Evolutionary conservation across 1,284 basidiomycete species (phyloP), one percentile per base, ranked within the genome.

Genomic region (Moniliophthora roreri): DNA sequence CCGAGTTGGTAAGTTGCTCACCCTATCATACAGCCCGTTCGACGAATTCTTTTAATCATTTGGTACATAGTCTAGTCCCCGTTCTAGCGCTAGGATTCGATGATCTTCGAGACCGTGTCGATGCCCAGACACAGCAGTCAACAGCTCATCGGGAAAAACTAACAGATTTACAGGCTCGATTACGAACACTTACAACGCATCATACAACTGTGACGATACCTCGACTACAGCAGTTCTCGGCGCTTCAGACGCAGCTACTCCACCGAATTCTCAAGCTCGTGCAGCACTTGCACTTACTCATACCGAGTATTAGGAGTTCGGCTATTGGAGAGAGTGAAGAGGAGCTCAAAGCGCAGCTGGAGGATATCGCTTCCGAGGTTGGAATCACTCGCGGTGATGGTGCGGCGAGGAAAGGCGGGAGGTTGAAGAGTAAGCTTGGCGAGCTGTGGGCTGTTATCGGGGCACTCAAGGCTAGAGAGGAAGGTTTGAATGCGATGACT

Each of bases 381-480:
- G 55, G 55, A 4, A 38, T 56, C 16, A 40, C 35, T 36, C 24
- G 38, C 48, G 65, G 85, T 85, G 58, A 88, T 90, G 63, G 67
- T 93, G 53, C 80, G 82, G 55, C 77, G 80, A 46, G 77, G 72
- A 56, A 81, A 70, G 68, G 81, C 54, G 80, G 89, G 48, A 71
- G 87, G 65, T 75, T 93, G 66, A 84, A 85, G 48, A 85, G 82
- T 39, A 88, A 87, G 63, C 64, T 92, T 60, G 89, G 88, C 59
- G 93, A 94, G 67, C 74, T 95, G 23, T 94, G 93, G 92, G 92
- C 90, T 11, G 72, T 89, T 37, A 78, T 94, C 10, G 91, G 91
- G n/a, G 87, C 90, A 51, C 76, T 93, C 15, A 79, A 80, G 55
- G 87, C 87, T 67, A 76, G 58, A 84, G 88, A 60, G 69, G 78